phyloP scores from a whole-genome alignment of 2,329 filamentous ascomycete species.

The Colletotrichum horii region DNA sequence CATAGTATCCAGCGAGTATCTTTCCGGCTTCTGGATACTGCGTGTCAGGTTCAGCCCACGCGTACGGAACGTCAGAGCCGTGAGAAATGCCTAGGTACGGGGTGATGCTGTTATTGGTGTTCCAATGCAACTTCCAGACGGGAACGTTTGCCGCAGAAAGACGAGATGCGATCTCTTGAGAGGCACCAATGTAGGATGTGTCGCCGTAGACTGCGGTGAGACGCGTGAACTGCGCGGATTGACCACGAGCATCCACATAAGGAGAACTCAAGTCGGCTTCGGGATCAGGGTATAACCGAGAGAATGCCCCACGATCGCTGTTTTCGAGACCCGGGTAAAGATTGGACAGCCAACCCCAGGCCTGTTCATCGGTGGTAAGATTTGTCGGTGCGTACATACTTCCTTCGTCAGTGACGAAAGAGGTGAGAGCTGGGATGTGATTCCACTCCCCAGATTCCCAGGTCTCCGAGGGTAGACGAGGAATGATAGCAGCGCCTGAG shows the following conservation, averaged over 20 bases:
- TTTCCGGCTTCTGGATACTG: neutral
- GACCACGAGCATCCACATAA: neutral
- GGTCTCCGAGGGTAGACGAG: neutral
- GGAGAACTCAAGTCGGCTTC: neutral
- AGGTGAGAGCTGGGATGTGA: neutral
- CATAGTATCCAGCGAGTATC: constrained; percentile 26
- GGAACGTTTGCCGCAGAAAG: constrained; percentile 22
- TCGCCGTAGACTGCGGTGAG: neutral
- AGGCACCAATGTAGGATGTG: neutral
- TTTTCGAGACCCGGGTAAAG: neutral
- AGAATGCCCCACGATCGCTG: neutral
- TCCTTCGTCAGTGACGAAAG: constrained; percentile 1
- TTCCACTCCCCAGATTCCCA: constrained; percentile 2
- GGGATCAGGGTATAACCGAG: neutral
- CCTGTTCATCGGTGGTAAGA: neutral
- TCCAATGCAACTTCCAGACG: constrained; percentile 43
- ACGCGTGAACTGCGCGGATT: constrained; percentile 6
- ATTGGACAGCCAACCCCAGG: constrained; percentile 2
- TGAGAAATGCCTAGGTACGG: constrained; percentile 28
- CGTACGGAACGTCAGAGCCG: neutral
- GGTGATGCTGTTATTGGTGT: constrained; percentile 38
- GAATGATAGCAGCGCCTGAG: neutral
- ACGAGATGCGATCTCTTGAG: neutral
- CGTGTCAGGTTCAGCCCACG: neutral
- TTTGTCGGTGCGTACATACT: constrained; percentile 5